Evolutionary conservation across 257 asterid species (phyloP).

Genomic region (Craterostigma plantagineum): DNA sequence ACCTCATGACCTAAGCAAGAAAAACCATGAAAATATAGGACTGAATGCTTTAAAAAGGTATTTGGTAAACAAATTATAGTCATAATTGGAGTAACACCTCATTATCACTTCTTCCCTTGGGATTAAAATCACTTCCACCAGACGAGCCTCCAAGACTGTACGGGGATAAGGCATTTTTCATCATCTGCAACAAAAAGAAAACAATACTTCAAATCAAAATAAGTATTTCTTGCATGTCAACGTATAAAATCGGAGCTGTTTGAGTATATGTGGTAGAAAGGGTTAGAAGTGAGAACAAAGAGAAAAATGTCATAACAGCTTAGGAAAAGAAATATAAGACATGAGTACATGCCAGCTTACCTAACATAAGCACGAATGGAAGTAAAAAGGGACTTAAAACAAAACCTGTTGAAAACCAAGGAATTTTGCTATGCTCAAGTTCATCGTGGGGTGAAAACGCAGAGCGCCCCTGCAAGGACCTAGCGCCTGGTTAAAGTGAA

Average conservation of each 20-base stretch:
- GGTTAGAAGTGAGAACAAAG: no score
- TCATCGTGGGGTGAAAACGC: conserved; percentile 88
- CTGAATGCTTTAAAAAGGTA: no score
- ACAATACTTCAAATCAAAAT: no score
- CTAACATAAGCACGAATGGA: not conserved
- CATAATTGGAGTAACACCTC: conserved; percentile 42
- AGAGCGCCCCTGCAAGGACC: conserved; percentile 99
- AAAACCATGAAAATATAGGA: no score
- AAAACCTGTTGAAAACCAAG: conserved; percentile 90
- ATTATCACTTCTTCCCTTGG: conserved; percentile 70
- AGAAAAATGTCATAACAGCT: no score
- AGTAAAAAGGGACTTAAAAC: conserved; percentile 3
- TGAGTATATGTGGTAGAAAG: no score
- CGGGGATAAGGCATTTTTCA: conserved; percentile 93
- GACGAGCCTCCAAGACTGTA: conserved; percentile 97
- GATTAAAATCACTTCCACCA: conserved; percentile 98
- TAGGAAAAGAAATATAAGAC: not conserved
- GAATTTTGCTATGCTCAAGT: conserved; percentile 84
- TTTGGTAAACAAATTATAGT: no score
- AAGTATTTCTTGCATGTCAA: no score
- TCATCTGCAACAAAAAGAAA: no score
- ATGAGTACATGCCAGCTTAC: no score
- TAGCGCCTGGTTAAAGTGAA: conserved; percentile 84
- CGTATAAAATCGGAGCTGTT: no score
- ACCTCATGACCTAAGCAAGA: conserved; percentile 59